These are phyloP conservation scores for Monascus purpureus DNA, from an alignment of 495 filamentous ascomycete genomes.

Conservation along the genomic window DNA sequence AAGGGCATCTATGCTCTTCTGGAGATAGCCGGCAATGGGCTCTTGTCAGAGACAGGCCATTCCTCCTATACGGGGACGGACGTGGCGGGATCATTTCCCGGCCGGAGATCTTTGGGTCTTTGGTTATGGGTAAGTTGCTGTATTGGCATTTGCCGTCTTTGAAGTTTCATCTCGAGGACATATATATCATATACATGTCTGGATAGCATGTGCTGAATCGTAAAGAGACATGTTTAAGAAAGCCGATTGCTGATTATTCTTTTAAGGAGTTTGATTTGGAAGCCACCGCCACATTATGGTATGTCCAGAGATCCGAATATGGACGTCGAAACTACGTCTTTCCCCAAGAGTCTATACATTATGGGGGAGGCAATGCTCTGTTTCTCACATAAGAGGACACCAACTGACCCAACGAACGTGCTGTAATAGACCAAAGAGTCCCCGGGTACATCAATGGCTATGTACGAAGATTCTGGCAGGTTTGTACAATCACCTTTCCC, in stretches of 20 bases:
- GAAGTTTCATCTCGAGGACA: too few species aligned
- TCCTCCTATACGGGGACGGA: constrained; percentile 19
- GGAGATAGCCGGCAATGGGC: constrained; percentile 3
- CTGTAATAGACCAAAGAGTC: constrained; percentile 56
- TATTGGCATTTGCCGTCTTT: background rate
- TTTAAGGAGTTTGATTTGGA: constrained; percentile 88
- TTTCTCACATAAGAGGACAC: too few species aligned
- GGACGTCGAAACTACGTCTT: too few species aligned
- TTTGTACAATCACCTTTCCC: constrained; percentile 26
- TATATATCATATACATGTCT: too few species aligned
- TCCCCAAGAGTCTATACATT: too few species aligned
- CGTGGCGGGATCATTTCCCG: constrained; percentile 30
- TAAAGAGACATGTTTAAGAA: background rate
- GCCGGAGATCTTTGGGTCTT: constrained; percentile 72
- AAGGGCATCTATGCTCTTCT: too few species aligned
- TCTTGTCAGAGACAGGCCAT: constrained; percentile 13
- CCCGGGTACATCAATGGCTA: constrained; percentile 91
- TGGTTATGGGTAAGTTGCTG: constrained; percentile 63
- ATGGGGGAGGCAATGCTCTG: too few species aligned
- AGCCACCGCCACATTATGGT: constrained; percentile 94
- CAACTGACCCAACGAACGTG: constrained; percentile 1
- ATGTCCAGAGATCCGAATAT: constrained; percentile 12
- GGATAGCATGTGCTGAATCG: too few species aligned
- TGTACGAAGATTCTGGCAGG: constrained; percentile 97
- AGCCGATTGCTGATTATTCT: background rate